Evolutionary conservation across 345 rosid genomes (phyloP), one percentile per base, ranked within the genome.

Genomic region (Populus alba): DNA sequence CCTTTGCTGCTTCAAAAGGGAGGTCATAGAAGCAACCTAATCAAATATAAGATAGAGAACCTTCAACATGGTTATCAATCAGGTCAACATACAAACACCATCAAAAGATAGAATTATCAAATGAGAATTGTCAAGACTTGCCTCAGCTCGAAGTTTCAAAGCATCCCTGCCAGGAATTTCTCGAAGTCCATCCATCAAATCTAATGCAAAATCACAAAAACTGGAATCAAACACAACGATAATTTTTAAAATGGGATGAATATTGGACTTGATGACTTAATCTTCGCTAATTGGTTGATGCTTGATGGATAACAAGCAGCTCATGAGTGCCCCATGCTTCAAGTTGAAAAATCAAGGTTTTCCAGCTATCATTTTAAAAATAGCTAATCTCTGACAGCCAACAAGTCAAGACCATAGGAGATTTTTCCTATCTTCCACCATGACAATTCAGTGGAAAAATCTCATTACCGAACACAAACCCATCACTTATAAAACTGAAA

Each of bases 121-220:
- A 8, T 7, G 25, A 18, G 61, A 38, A 29, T 33, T 45, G 41
- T 65, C 33, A 13, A 1, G 47, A 83, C 86, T 84, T 84, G 80
- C 99, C 92, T 96, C 99, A 39, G 97, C 97, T 80, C 99, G 84
- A 73, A 96, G 97, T 90, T 94, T 92, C 82, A 96, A 80, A 17
- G 98, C 92, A 71, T 96, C 98, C 81, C 99, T 89, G 31, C 97
- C 92, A 22, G 97, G 93, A 71, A 91, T 87, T 83, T 96, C 95
- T 71, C 99, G 90, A 65, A 96, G 90, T 73, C 87, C 94, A 20
- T 94, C 97, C 99, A 94, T 92, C 81, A 96, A 85, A 89, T 85
- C 99, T 96, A 73, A 70, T 75, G 51, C 72, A 71, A 55, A 7
- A 6, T 31, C 75, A 69, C 67, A 37, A 31, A 10, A 45, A 43